phyloP scores from a whole-genome alignment of 2,329 filamentous ascomycete genomes.

The Alternaria gaisen region DNA sequence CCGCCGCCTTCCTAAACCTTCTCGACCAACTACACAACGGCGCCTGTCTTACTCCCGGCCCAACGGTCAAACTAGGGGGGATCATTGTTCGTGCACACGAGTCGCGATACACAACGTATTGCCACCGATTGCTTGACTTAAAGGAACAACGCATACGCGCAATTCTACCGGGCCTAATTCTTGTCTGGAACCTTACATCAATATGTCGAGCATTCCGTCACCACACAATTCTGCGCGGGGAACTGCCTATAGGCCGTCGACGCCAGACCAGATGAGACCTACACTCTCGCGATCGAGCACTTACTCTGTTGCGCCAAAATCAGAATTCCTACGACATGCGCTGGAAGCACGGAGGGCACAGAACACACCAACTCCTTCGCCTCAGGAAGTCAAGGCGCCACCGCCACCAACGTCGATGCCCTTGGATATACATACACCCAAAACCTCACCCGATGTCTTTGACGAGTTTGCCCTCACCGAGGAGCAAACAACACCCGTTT shows the following conservation, averaged over 20 bases:
- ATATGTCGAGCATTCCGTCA: conserved; percentile 37
- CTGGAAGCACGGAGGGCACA: conserved; percentile 44
- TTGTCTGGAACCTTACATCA: conserved; percentile 7
- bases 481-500: conserved; percentile 41
- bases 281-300: conserved; percentile 24
- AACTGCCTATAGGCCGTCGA: conserved; percentile 24
- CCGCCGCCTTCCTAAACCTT: not conserved
- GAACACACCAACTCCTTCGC: conserved; percentile 24
- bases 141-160: conserved; percentile 14
- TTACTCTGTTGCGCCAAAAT: conserved; percentile 40
- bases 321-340: conserved; percentile 45
- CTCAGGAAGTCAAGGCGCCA: conserved; percentile 15
- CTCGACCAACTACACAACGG: not conserved
- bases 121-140: not conserved
- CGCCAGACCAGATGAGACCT: conserved; percentile 25
- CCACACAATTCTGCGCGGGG: conserved; percentile 28
- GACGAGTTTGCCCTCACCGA: conserved; percentile 43
- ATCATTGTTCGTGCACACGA: conserved; percentile 15
- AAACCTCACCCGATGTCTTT: conserved; percentile 27
- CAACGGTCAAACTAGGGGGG: not conserved
- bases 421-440: conserved; percentile 11
- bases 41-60: not conserved
- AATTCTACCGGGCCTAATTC: conserved; percentile 2
- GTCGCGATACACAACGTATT: conserved; percentile 14
- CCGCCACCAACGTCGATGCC: conserved; percentile 13